phyloP scores from a whole-genome alignment of 306 rosid species.

The Senna siamea region DNA sequence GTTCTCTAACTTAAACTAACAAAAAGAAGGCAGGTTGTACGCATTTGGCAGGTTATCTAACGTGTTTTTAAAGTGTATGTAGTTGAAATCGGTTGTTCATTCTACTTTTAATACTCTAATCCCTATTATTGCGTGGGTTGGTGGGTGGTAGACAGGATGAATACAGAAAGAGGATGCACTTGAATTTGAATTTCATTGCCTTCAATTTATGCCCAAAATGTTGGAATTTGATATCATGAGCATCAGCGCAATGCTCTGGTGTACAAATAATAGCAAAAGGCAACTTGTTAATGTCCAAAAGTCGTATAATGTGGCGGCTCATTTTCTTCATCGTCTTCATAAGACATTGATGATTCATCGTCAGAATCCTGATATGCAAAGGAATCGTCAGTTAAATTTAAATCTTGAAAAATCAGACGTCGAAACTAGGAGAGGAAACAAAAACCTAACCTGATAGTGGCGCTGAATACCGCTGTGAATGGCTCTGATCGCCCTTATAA shows the following conservation, averaged over 20 bases:
- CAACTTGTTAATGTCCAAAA: slow-evolving; percentile 33
- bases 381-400: background rate
- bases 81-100: background rate
- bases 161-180: background rate
- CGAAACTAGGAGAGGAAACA: background rate
- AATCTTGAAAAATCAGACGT: background rate
- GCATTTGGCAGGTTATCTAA: slow-evolving; percentile 14
- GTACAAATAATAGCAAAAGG: slow-evolving; percentile 34
- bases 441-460: slow-evolving; percentile 38
- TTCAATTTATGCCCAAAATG: slow-evolving; percentile 29
- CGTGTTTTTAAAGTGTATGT: slow-evolving; percentile 24
- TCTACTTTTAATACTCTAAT: slow-evolving; percentile 15
- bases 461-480: slow-evolving; percentile 50
- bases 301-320: slow-evolving; percentile 40
- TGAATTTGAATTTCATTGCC: slow-evolving; percentile 11
- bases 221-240: slow-evolving; percentile 35
- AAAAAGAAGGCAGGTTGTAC: slow-evolving; percentile 15
- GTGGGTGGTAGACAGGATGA: slow-evolving; percentile 36
- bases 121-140: background rate
- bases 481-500: slow-evolving; percentile 56
- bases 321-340: slow-evolving; percentile 45
- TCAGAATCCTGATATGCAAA: slow-evolving; percentile 43
- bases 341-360: slow-evolving; percentile 45
- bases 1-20: slow-evolving; percentile 14
- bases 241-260: slow-evolving; percentile 48